phyloP scores from a whole-genome alignment of 163 green algal genomes.

The Scenedesmus sp. region DNA sequence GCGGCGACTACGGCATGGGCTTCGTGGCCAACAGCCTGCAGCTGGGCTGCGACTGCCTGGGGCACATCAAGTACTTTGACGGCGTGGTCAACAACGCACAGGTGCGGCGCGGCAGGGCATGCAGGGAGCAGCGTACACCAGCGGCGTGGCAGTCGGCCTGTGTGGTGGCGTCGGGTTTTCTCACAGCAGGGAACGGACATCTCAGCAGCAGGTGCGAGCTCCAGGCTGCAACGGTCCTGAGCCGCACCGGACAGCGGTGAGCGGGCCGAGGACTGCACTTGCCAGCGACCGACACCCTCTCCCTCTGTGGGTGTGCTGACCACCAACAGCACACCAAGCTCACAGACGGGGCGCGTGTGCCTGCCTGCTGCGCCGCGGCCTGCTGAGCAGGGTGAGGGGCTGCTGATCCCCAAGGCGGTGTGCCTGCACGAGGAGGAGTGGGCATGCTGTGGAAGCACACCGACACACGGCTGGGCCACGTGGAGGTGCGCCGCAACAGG shows the following conservation, averaged over 20 bases:
- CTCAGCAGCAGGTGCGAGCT: background rate
- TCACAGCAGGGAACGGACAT: no score
- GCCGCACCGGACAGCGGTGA: no score
- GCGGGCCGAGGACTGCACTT: no score
- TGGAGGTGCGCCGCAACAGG: conserved; percentile 68
- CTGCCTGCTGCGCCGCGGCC: background rate
- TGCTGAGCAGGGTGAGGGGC: conserved; percentile 44
- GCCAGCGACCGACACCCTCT: no score
- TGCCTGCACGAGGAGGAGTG: conserved; percentile 90
- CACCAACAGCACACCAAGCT: no score
- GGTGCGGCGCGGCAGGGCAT: conserved; percentile 43
- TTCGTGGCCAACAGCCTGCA: conserved; percentile 76
- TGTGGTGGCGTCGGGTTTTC: no score
- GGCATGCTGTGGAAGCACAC: conserved; percentile 88
- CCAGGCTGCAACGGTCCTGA: no score
- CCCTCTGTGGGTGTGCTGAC: no score
- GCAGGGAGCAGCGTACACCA: background rate
- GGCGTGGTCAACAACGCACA: conserved; percentile 67
- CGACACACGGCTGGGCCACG: conserved; percentile 63
- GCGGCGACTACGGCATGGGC: conserved; percentile 78
- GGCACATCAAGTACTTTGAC: conserved; percentile 88
- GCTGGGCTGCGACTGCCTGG: conserved; percentile 89
- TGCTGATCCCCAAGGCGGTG: conserved; percentile 70
- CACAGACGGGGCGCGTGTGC: no score
- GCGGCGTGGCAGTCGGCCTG: background rate